Evolutionary conservation across 2,329 filamentous ascomycete species (phyloP).

Genomic region (Lasiodiplodia hormozganensis): DNA sequence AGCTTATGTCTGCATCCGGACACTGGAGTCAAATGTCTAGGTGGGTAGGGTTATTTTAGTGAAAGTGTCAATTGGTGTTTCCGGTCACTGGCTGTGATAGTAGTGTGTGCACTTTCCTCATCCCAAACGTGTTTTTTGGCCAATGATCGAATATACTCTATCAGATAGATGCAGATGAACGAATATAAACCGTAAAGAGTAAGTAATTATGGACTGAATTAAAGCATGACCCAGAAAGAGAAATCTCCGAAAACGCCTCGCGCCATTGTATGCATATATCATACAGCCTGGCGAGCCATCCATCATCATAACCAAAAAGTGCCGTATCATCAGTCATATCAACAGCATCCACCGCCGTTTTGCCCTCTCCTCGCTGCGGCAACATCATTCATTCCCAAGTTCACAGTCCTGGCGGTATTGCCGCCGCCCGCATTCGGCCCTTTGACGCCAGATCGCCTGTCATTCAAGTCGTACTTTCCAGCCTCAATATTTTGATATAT

Average conservation of each 20-base stretch:
- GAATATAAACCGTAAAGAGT: neutral
- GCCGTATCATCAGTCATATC: conserved; percentile 8
- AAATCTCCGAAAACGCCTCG: conserved; percentile 13
- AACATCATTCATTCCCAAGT: conserved; percentile 52
- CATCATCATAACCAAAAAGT: neutral
- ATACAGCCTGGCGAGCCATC: conserved; percentile 6
- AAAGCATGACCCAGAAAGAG: neutral
- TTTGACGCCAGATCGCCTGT: conserved; percentile 90
- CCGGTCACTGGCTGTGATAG: neutral
- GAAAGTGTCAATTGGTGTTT: too few relatives aligned
- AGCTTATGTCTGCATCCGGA: too few relatives aligned
- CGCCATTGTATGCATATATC: conserved; percentile 20
- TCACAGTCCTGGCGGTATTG: conserved; percentile 51
- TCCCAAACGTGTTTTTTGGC: neutral
- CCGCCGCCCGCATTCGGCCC: conserved; percentile 61
- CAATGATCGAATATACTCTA: neutral
- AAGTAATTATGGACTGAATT: conserved; percentile 6
- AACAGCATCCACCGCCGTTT: conserved; percentile 35
- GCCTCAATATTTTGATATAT: conserved; percentile 98
- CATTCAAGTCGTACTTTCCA: conserved; percentile 92
- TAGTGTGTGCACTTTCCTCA: too few relatives aligned
- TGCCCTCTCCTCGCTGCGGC: conserved; percentile 36
- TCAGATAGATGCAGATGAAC: neutral
- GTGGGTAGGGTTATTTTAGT: too few relatives aligned
- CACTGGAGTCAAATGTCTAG: too few relatives aligned